Evolutionary conservation across 2,329 filamentous ascomycete genomes (phyloP).

Genomic region (Alternaria longipes): DNA sequence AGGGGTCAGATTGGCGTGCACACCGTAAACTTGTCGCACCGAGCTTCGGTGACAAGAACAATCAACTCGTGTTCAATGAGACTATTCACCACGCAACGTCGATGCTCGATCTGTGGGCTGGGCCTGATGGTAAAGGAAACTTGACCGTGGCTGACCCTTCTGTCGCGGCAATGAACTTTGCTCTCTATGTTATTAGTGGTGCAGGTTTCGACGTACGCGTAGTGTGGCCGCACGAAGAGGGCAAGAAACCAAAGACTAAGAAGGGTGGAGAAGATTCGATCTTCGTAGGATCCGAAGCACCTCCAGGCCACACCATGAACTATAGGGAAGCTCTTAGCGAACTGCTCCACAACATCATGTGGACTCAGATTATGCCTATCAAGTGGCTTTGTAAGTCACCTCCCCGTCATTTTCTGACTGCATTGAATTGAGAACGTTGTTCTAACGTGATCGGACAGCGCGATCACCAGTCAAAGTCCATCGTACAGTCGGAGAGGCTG

Average conservation of each 20-base stretch:
- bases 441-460: conserved; percentile 24
- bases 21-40: conserved; percentile 77
- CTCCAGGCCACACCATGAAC: conserved; percentile 62
- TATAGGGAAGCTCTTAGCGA: conserved; percentile 70
- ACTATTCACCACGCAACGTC: conserved; percentile 67
- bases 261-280: conserved; percentile 39
- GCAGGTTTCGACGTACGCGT: conserved; percentile 75
- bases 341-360: conserved; percentile 70
- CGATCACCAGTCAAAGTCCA: conserved; percentile 57
- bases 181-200: conserved; percentile 68
- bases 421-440: too few relatives aligned
- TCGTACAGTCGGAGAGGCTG: conserved; percentile 63
- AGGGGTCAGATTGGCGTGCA: conserved; percentile 74
- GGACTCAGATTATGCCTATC: conserved; percentile 67
- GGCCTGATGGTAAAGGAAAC: conserved; percentile 33
- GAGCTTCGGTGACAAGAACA: conserved; percentile 80
- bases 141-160: conserved; percentile 66
- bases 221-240: conserved; percentile 66
- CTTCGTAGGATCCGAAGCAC: conserved; percentile 43
- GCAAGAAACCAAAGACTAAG: conserved; percentile 47
- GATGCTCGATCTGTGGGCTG: conserved; percentile 44
- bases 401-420: neutral
- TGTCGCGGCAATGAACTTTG: conserved; percentile 71
- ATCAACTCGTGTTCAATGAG: conserved; percentile 71
- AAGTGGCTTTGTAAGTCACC: conserved; percentile 62